These are phyloP conservation scores for Sugiyamaella americana DNA, from an alignment of 805 yeast genomes.

Conservation along the genomic window DNA sequence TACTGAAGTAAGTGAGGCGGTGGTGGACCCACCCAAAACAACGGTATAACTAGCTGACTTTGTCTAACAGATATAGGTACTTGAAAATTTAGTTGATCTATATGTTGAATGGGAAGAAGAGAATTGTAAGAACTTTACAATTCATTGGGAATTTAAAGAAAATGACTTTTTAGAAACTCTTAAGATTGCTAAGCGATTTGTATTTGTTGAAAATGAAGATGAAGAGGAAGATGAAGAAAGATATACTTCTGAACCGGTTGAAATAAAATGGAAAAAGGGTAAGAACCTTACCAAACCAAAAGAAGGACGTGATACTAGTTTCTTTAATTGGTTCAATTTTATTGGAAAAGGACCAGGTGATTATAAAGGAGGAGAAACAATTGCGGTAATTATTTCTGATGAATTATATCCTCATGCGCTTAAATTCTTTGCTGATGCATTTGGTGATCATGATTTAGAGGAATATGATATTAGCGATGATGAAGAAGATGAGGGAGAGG, in stretches of 20 bases:
- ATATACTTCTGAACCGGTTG: conserved; percentile 48
- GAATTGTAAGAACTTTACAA: conserved; percentile 51
- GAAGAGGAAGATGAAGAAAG: conserved; percentile 34
- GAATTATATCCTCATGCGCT: conserved; percentile 83
- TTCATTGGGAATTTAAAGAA: conserved; percentile 53
- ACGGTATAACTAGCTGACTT: too few relatives aligned
- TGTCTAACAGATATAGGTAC: too few relatives aligned
- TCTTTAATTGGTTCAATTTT: conserved; percentile 86
- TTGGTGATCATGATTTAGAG: conserved; percentile 15
- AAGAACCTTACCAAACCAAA: conserved; percentile 51
- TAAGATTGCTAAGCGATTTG: conserved; percentile 54
- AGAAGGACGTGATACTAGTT: conserved; percentile 50
- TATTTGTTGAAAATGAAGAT: conserved; percentile 23
- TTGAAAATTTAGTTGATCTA: conserved; percentile 62
- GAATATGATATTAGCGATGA: conserved; percentile 18
- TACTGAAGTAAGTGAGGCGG: conserved; percentile 14
- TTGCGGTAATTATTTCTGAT: conserved; percentile 65
- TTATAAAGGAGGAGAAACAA: conserved; percentile 72
- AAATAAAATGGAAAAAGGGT: conserved; percentile 64
- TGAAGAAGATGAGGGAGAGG: conserved; percentile 15
- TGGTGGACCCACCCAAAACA: too few relatives aligned
- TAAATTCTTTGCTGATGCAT: conserved; percentile 69
- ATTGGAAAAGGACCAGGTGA: conserved; percentile 71
- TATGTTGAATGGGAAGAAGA: conserved; percentile 43
- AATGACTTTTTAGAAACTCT: conserved; percentile 50